Evolutionary conservation across 148 eudicot species (phyloP).

Genomic region (Chenopodium formosanum): DNA sequence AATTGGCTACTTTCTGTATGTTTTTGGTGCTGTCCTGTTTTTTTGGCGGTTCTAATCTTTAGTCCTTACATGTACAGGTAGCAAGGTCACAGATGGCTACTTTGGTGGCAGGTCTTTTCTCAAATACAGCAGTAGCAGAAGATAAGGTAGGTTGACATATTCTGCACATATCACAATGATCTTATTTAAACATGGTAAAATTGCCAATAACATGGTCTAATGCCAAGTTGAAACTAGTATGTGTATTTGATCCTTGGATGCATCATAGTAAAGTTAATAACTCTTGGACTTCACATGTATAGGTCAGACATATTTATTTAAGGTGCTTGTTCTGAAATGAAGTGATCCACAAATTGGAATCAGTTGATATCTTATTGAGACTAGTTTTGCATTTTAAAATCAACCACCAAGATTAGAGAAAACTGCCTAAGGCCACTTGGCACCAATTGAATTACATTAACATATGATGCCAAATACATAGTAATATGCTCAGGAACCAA

Average conservation of each 20-base stretch:
- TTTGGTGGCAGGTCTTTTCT: conserved; percentile 75
- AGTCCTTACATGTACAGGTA: conserved; percentile 43
- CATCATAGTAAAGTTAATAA: neutral
- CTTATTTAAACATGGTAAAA: neutral
- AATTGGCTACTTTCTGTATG: conserved; percentile 14
- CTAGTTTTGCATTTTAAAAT: neutral
- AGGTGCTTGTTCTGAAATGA: neutral
- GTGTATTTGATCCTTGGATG: neutral
- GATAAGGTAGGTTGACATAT: conserved; percentile 53
- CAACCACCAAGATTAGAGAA: neutral
- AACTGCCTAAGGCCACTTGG: no score
- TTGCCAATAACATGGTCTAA: neutral
- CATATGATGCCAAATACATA: neutral
- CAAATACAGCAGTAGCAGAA: conserved; percentile 81
- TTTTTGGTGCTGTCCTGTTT: conserved; percentile 7
- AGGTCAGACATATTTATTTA: neutral
- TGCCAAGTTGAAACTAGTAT: neutral
- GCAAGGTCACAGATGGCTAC: conserved; percentile 72
- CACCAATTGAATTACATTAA: no score
- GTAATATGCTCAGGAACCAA: neutral
- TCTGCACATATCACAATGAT: neutral
- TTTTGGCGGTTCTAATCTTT: neutral
- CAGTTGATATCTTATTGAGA: neutral
- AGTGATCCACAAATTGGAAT: neutral
- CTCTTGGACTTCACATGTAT: neutral